Evolutionary conservation across 257 asterid species (phyloP), one percentile per base, ranked within the genome.

Genomic region (Gentiana dahurica): DNA sequence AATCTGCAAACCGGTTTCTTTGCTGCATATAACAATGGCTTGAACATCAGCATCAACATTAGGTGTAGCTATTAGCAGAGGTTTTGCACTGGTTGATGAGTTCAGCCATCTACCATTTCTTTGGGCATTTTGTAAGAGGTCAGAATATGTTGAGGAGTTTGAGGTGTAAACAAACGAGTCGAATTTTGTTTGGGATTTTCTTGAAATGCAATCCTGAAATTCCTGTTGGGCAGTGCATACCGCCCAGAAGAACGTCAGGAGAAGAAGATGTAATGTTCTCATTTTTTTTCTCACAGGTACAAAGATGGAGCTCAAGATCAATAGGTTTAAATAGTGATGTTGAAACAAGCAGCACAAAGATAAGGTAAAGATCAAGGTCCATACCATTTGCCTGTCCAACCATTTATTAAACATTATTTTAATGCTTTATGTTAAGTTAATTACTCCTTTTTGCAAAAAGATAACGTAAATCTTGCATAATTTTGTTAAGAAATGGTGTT

Each of bases 71-170:
- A 67, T 3, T 1, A 60, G 49, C 32, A 33, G 47, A 7, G 72
- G 72, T 4, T 9, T 12, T 3, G 38, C 52, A 15, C 24, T 24
- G 24, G 66, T 46, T 37, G 58, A 35, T n/a, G 62, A 4, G 3
- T 67, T 67, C 34, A 49, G 4, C 71, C 71, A 60, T 55, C 71
- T 60, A 10, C 53, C 49, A 45, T 49, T 67, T 15, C 49, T 54
- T 5, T 60, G 53, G 2, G 57, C 66, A 43, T 55, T 4, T 3
- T 41, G 41, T 32, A 60, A 15, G 11, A 60, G 34, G 9, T 36
- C 15, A 2, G 35, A 34, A 5, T 60, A 67, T 2, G n/a, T 5
- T 5, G 53, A 24, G 3, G 58, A 54, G 2, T 49, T 3, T 5
- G 38, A 53, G 13, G 6, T 12, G 12, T 48, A 13, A 53, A 60